A percentile compares a stretch with the other conserved stretches of the same genome.
These are phyloP conservation scores for Oryza glumipatula DNA, from an alignment of 176 grass and related monocot species.

Conservation along the genomic window DNA sequence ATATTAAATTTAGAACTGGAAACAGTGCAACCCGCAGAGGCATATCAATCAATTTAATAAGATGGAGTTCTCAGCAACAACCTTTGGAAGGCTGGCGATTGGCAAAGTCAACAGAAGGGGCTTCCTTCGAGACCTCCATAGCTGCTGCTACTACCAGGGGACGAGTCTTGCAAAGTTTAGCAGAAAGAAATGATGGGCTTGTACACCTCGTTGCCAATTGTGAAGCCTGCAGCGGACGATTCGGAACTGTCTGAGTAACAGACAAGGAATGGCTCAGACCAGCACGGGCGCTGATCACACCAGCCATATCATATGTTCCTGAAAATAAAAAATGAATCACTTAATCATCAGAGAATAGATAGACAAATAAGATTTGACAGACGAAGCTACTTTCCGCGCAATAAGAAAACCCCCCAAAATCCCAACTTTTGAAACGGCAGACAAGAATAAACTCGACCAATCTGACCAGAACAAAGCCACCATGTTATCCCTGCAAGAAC, in stretches of 20 bases:
- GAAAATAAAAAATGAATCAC: conserved; percentile 9
- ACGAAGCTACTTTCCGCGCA: neutral
- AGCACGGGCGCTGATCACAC: neutral
- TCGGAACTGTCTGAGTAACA: neutral
- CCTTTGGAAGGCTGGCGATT: conserved; percentile 46
- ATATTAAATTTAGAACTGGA: neutral
- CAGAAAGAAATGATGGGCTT: neutral
- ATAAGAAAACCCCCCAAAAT: neutral
- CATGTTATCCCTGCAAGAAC: neutral
- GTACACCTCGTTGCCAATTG: conserved; percentile 3
- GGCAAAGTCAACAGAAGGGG: neutral
- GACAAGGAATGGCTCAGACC: neutral
- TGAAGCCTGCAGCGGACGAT: neutral
- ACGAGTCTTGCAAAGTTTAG: neutral
- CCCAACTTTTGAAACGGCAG: neutral
- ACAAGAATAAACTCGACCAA: neutral
- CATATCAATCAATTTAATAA: neutral
- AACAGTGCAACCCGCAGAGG: neutral
- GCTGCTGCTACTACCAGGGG: neutral
- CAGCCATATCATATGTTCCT: conserved; percentile 35
- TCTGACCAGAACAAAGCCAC: neutral
- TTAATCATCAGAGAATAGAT: neutral
- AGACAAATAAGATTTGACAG: neutral
- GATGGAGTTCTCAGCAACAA: neutral
- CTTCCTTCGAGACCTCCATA: conserved; percentile 31